Percentiles rank a stretch among this genome's conserved stretches.
phyloP scores from a whole-genome alignment of 768 basidiomycete genomes.

The Hemileccinum rubropunctum region DNA sequence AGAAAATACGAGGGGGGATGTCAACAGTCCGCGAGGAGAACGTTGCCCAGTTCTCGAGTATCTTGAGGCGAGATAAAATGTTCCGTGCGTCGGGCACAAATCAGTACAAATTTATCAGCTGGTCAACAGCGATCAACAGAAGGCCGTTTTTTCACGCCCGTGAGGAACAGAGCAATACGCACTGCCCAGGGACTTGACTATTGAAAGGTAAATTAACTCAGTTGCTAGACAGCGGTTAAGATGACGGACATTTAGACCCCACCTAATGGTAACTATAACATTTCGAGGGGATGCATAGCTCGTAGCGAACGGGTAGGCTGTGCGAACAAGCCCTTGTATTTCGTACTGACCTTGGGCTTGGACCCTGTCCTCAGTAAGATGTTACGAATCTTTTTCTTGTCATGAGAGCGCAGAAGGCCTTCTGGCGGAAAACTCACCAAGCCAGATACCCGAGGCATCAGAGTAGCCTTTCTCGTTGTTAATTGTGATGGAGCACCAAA shows the following conservation, averaged over 20 bases:
- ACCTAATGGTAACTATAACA: constrained; percentile 14
- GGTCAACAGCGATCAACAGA: constrained; percentile 19
- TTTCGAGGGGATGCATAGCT: constrained; percentile 6
- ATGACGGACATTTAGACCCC: constrained; percentile 10
- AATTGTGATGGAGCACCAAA: constrained; percentile 32
- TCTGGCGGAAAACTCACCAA: constrained; percentile 12
- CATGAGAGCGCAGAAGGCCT: constrained; percentile 8
- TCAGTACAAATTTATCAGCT: constrained; percentile 20
- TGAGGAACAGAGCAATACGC: constrained; percentile 5
- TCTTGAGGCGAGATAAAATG: constrained; percentile 2
- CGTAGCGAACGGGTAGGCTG: constrained; percentile 2
- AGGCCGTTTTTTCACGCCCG: constrained; percentile 14
- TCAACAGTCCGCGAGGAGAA: constrained; percentile 1
- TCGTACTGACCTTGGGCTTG: constrained; percentile 10
- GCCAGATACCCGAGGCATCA: constrained; percentile 7
- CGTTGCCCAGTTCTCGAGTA: neutral
- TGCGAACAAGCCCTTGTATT: constrained; percentile 8
- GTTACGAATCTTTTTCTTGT: constrained; percentile 7
- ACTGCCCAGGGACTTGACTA: constrained; percentile 16
- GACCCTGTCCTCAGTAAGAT: constrained; percentile 9
- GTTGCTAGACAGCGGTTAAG: constrained; percentile 16
- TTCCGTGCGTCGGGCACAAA: constrained; percentile 5
- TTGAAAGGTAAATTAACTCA: constrained; percentile 31
- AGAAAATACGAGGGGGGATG: neutral
- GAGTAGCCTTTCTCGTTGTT: constrained; percentile 29